phyloP scores from a whole-genome alignment of 2,329 filamentous ascomycete genomes.

The Venturia effusa region DNA sequence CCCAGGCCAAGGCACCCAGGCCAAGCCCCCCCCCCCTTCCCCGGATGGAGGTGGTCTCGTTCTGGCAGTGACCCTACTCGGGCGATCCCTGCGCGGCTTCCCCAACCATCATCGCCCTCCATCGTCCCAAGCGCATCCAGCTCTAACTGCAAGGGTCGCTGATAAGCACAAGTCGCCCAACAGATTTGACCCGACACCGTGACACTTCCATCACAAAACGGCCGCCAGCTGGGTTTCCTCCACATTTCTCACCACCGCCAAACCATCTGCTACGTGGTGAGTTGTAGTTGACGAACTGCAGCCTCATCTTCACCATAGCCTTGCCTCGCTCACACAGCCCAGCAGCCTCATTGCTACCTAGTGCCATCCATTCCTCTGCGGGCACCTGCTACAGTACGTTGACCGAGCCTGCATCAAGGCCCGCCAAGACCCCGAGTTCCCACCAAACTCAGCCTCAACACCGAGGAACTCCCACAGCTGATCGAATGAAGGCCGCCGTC shows the following conservation, averaged over 20 bases:
- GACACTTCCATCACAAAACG: not conserved
- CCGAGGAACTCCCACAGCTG: not conserved
- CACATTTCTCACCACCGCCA: not conserved
- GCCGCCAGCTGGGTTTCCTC: not conserved
- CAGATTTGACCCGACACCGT: not conserved
- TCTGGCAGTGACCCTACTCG: no score
- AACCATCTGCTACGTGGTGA: not conserved
- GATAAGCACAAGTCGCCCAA: slow-evolving; percentile 1
- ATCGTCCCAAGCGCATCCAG: not conserved
- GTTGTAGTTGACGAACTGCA: not conserved
- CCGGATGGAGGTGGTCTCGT: no score
- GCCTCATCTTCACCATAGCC: not conserved
- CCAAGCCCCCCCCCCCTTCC: no score
- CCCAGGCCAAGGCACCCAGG: no score
- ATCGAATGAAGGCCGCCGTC: not conserved
- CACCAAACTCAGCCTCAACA: not conserved
- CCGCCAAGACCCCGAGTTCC: not conserved
- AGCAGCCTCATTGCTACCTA: not conserved
- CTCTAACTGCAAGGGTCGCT: not conserved
- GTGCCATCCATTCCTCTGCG: no score
- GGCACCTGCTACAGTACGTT: slow-evolving; percentile 2
- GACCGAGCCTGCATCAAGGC: not conserved
- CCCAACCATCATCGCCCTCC: not conserved
- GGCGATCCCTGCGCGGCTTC: no score
- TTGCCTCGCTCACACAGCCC: not conserved